These are phyloP conservation scores for Xylaria hypoxylon DNA, from an alignment of 2,329 filamentous ascomycete species.

Conservation along the genomic window DNA sequence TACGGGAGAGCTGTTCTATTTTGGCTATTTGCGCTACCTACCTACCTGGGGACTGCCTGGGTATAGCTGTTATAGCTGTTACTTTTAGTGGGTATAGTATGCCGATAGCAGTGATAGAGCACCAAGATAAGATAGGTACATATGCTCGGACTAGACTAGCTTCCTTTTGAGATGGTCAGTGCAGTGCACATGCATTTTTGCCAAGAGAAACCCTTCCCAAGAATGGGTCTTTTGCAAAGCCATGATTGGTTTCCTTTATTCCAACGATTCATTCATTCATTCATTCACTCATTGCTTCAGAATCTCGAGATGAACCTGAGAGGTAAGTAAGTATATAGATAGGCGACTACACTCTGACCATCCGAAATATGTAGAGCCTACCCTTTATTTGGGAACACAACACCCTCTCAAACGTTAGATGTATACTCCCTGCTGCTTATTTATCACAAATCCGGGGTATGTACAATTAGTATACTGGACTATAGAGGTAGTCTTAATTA, in stretches of 20 bases:
- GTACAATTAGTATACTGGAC: too few species aligned
- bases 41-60: too few species aligned
- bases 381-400: too few species aligned
- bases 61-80: too few species aligned
- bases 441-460: too few species aligned
- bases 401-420: not conserved
- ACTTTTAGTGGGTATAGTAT: too few species aligned
- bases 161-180: constrained; percentile 10
- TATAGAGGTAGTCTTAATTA: too few species aligned
- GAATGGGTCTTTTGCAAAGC: not conserved
- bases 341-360: not conserved
- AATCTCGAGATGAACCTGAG: not conserved
- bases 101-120: not conserved
- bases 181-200: not conserved
- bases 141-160: too few species aligned
- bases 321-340: not conserved
- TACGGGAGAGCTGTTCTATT: too few species aligned
- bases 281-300: not conserved
- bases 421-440: too few species aligned
- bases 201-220: constrained; percentile 7
- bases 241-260: constrained; percentile 5
- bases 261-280: not conserved
- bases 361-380: not conserved
- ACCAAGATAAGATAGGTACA: not conserved
- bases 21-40: too few species aligned